Evolutionary conservation across 2,329 filamentous ascomycete genomes (phyloP), one percentile per base, ranked within the genome.

Genomic region (Teratosphaeria pseudoeucalypti): DNA sequence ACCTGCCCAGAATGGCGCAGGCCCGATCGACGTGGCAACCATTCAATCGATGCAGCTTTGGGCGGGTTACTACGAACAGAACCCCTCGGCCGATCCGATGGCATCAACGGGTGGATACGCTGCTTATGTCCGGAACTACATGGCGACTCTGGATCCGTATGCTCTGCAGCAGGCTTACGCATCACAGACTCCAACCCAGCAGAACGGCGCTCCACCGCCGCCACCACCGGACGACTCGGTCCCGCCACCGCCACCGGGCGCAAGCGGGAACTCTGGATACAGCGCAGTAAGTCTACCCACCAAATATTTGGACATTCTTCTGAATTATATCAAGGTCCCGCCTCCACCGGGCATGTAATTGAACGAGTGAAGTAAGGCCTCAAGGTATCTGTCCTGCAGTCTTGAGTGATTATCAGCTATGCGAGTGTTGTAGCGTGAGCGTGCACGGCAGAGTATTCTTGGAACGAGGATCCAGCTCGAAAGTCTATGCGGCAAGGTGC

Each of bases 11-110:
- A 56, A 7, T 39, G 34, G 12, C 26, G 61, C 62, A 34, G 56
- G 62, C 27, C 63, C 67, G 32, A 65, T 62, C 14, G 60, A 66
- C 39, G 62, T 19, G 16, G 32, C 11, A 4, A 23, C 54, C 16
- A 55, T 34, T 14, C 53, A 62, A 39, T 64, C 67, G 58, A 64
- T 65, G 54, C 63, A 78, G 57, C 88, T 95, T 67, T 94, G 94
- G 72, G 84, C 84, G 57, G 85, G 87, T 19, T 88, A 92, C 70
- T 95, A 95, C 72, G 87, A 89, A 2, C 87, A 91, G 72, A 94
- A 95, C 73, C 92, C 92, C 62, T 81, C 80, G 63, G 78, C 82
- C 63, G 90, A 96, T 69, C 92, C 92, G 0, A 96, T 96, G 72
- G 90, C 90, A 52, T 85, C 89, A 9, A 96, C 94, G 67, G 92